Conservation (phyloP, 2,329 filamentous ascomycete genomes). For the Juglanconis oblonga region DNA sequence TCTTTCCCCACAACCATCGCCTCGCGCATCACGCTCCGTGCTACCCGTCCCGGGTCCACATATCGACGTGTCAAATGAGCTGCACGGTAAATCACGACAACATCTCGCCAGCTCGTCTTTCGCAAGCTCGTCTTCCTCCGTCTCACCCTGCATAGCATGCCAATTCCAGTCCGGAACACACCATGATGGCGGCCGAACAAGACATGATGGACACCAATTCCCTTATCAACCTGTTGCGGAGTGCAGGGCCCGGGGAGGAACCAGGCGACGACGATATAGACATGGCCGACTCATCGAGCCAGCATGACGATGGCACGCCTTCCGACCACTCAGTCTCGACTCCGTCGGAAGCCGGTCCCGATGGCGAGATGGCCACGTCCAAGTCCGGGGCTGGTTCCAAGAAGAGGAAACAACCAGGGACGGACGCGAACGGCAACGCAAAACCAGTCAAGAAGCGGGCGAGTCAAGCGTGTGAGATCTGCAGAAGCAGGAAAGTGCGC, state of each 20-base stretch:
- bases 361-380: background rate
- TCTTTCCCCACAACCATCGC: background rate
- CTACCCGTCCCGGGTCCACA: background rate
- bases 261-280: background rate
- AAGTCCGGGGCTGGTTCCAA: background rate
- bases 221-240: background rate
- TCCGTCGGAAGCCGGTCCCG: background rate
- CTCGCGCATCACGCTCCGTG: background rate
- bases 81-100: background rate
- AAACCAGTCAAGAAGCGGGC: constrained; percentile 61
- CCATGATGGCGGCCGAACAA: background rate
- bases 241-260: background rate
- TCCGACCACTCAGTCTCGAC: constrained; percentile 1
- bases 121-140: background rate
- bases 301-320: background rate
- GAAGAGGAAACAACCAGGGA: constrained; percentile 30
- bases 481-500: constrained; percentile 83
- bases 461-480: constrained; percentile 88
- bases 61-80: background rate
- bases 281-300: constrained; percentile 3
- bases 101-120: background rate
- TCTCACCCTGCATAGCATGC: background rate
- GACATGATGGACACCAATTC: background rate
- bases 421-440: constrained; percentile 30
- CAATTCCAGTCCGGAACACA: background rate